Base-by-base conservation (phyloP, 139 green algal genomes). In the Chlamydomonas incerta region DNA sequence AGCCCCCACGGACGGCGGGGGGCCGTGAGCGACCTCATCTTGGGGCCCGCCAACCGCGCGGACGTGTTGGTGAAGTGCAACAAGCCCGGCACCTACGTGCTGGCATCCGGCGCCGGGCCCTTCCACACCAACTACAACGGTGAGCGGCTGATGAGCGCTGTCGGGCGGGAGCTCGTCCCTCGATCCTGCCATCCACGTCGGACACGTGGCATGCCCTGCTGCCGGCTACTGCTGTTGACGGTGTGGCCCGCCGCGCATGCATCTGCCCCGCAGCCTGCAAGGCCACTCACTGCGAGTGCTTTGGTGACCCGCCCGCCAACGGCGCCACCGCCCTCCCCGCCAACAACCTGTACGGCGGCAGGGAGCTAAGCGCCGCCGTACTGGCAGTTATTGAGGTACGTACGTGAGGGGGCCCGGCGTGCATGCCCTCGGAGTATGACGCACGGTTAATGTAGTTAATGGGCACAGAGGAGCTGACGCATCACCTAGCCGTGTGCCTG, bases 41-140 rank as follows among this genome's bases (percentile, higher is more conserved):
- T 84, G 46, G 63, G 65, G 24, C 31, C 65, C 0, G 65, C 55
- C 21, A 75, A 67, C 55, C 65, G 77, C 0, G 77, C 41, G 9
- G 77, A 84, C 65, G 66, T 84, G 46, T n/a, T 84, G 41, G n/a
- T 84, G 46, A 66, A 67, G 23, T 84, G 77, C 33, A 47, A 75
- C 31, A 28, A 65, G 29, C 65, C 77, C 13, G 77, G 77, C 29
- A 66, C n/a, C 6, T 84, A 75, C 66, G 77, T 84, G 20, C 77
- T 84, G 29, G 77, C 65, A 2, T 75, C 65, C 0, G 65, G 65
- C 15, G 77, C 77, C 0, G 77, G 77, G 28, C 77, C 77, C 31
- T 84, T 84, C 77, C 46, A 67, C n/a, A 84, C 65, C 29, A 84
- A 84, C 77, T 23, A 31, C n/a, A n/a, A n/a, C n/a, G n/a, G n/a